These are phyloP conservation scores for Sugiyamaella pinicola DNA, from an alignment of 1,139 yeast species.

Conservation along the genomic window DNA sequence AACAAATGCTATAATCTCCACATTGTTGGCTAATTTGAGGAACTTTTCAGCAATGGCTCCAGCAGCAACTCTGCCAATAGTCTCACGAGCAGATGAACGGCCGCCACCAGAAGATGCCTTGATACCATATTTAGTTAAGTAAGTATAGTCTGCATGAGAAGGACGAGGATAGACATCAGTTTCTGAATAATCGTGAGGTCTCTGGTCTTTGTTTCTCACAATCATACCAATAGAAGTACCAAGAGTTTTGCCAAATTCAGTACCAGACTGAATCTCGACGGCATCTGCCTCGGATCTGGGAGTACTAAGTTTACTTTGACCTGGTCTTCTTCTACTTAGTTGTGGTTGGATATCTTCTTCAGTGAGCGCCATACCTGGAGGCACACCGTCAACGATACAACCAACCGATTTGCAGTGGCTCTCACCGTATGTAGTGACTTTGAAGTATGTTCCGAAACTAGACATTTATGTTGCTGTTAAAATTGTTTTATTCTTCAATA, in stretches of 20 bases:
- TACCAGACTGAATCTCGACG: conserved; percentile 92
- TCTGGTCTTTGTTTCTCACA: conserved; percentile 90
- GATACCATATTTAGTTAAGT: conserved; percentile 83
- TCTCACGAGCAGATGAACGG: conserved; percentile 94
- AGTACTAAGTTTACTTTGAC: conserved; percentile 88
- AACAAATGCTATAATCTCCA: conserved; percentile 96
- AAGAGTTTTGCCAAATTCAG: conserved; percentile 84
- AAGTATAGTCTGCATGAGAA: conserved; percentile 96
- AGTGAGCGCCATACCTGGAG: conserved; percentile 85
- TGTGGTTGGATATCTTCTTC: conserved; percentile 95
- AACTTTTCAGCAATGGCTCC: conserved; percentile 98
- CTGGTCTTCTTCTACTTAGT: conserved; percentile 95
- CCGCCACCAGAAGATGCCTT: conserved; percentile 98
- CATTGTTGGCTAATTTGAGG: conserved; percentile 69
- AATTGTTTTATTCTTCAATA: not conserved
- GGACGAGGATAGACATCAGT: conserved; percentile 97
- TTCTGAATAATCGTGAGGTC: conserved; percentile 94
- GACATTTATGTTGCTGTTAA: conserved; percentile 49
- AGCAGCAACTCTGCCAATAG: conserved; percentile 98
- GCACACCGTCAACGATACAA: conserved; percentile 97
- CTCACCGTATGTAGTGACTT: conserved; percentile 95
- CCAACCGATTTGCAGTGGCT: conserved; percentile 99
- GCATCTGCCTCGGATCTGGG: conserved; percentile 94
- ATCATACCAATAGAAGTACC: conserved; percentile 97
- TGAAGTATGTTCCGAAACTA: conserved; percentile 61